Base-by-base conservation (phyloP, 352 stramenopile species). In the Phytophthora colocasiae region DNA sequence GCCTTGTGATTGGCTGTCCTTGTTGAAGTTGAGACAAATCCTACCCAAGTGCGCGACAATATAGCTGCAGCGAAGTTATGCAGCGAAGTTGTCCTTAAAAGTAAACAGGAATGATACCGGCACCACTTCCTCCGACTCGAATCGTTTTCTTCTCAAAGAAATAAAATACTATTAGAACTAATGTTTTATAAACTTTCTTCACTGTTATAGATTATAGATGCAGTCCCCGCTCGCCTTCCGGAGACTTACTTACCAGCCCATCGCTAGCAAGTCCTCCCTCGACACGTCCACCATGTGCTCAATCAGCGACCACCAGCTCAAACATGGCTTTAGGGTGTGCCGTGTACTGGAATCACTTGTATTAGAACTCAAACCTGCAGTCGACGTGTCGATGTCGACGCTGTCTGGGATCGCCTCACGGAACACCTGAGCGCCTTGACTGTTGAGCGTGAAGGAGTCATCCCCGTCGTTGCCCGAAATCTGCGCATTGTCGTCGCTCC, bases 281-380 rank as follows among this genome's bases (percentile, higher is more conserved):
- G 59, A 51, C 32, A 56, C 26, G 43, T 56, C 59, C 49, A 19
- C 34, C 26, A 67, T 46, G 24, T 41, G 43, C 27, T 68, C 60
- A 17, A 63, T 46, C 19, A 56, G 36, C 50, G 51, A 49, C 59
- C 50, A 67, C 59, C 59, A 67, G 26, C 32, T 62, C 32, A 45
- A 41, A 22, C 14, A 47, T 14, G 19, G 43, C 24, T 22, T 43
- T 31, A 41, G 19, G 10, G 22, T n/a, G 9, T n/a, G 22, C 6
- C 27, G 12, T 34, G 40, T 15, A 29, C 15, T 29, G 1, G 49
- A n/a, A 41, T 61, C 32, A 1, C 24, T 50, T 48, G 45, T 49
- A 19, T 14, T 17, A 24, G 1, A 7, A 39, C 6, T 19, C n/a
- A 31, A 19, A 48, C 34, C 48, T 11, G 36, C 22, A 29, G 32